A percentile compares a stretch with the other conserved stretches of the same genome.
Evolutionary conservation across 2,329 filamentous ascomycete species (phyloP).

Genomic region (Nigrospora oryzae): DNA sequence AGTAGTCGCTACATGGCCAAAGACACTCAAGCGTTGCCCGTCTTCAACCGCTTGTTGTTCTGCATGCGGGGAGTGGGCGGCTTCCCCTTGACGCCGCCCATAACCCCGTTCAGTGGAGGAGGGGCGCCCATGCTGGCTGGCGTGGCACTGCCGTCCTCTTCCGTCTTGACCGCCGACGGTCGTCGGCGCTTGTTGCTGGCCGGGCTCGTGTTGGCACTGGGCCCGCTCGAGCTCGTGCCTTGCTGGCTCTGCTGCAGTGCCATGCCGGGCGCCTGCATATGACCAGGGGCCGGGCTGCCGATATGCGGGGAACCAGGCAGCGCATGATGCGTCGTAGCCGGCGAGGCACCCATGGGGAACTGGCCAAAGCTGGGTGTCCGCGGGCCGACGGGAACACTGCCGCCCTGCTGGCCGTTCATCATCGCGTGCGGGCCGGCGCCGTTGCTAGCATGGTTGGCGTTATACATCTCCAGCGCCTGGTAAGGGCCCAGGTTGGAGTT

Average conservation of each 20-base stretch:
- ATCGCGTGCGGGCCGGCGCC: constrained; percentile 23
- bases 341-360: constrained; percentile 52
- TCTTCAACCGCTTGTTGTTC: constrained; percentile 39
- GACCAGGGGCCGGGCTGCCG: constrained; percentile 52
- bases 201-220: constrained; percentile 59
- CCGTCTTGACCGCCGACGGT: constrained; percentile 47
- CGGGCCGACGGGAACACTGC: constrained; percentile 31
- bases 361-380: constrained; percentile 47
- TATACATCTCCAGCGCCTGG: constrained; percentile 50
- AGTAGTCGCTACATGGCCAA: no score
- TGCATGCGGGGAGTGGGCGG: constrained; percentile 48
- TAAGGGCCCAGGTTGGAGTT: constrained; percentile 49
- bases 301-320: constrained; percentile 55
- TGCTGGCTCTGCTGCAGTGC: constrained; percentile 61
- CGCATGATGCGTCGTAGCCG: constrained; percentile 50
- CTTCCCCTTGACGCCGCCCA: constrained; percentile 35
- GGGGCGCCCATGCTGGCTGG: constrained; percentile 28
- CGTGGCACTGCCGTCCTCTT: constrained; percentile 43
- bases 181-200: constrained; percentile 51
- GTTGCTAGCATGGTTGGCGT: constrained; percentile 37
- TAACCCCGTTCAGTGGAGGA: constrained; percentile 42
- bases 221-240: constrained; percentile 56
- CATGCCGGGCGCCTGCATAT: constrained; percentile 59
- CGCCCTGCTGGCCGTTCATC: constrained; percentile 35
- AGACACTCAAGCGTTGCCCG: background rate